Conservation (phyloP, 305 asterid genomes). For the Fraxinus angustifolia region DNA sequence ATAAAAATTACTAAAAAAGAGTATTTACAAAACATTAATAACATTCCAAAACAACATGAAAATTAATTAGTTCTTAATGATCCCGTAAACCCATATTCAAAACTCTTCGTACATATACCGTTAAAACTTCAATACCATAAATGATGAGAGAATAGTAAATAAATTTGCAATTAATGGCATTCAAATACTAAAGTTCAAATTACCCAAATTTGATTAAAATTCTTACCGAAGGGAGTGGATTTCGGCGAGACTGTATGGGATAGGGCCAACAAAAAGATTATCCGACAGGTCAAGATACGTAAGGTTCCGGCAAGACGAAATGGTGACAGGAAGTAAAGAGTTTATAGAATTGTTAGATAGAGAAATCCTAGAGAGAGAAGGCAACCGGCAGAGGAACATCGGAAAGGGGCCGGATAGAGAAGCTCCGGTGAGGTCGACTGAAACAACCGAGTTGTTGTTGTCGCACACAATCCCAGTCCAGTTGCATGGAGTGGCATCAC, state of each 20-base stretch:
- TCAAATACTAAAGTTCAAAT: neutral
- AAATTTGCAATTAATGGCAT: neutral
- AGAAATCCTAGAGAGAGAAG: conserved; percentile 41
- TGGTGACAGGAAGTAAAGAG: conserved; percentile 47
- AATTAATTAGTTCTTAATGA: neutral
- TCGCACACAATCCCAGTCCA: conserved; percentile 75
- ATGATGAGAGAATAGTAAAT: neutral
- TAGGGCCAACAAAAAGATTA: conserved; percentile 52
- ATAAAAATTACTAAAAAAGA: neutral
- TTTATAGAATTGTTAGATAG: conserved; percentile 50
- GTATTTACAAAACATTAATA: neutral
- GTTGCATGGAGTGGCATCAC: conserved; percentile 62
- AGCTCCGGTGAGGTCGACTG: conserved; percentile 39
- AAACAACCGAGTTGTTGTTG: conserved; percentile 32
- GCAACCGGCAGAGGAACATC: conserved; percentile 45
- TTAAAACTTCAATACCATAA: neutral
- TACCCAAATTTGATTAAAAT: neutral
- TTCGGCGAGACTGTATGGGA: conserved; percentile 56
- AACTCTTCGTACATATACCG: neutral
- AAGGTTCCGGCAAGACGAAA: conserved; percentile 57
- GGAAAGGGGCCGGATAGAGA: conserved; percentile 67
- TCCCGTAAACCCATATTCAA: neutral
- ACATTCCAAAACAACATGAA: neutral
- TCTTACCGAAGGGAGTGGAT: conserved; percentile 63
- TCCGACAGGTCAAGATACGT: conserved; percentile 57